Conservation (phyloP, 1,284 basidiomycete genomes). For the Ganoderma lingzhi region DNA sequence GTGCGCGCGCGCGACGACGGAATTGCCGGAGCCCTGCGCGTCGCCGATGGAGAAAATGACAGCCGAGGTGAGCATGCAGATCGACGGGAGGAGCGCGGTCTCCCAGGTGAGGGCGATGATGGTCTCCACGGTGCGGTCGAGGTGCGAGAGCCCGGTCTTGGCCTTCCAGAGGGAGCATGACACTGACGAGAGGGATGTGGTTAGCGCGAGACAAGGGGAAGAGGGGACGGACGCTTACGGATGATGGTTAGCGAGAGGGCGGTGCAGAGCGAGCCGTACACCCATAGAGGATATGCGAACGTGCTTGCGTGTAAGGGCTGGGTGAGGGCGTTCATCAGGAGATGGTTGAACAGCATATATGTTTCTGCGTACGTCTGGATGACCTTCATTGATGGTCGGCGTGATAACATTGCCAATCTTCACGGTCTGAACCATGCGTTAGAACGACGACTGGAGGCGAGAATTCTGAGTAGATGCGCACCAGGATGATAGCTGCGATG, state of each 20-base stretch:
- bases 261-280: conserved; percentile 44
- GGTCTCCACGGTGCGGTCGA: conserved; percentile 51
- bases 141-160: conserved; percentile 50
- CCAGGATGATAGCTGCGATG: conserved; percentile 50
- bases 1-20: conserved; percentile 38
- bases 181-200: conserved; percentile 36
- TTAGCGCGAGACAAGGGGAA: conserved; percentile 8
- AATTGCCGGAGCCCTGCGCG: conserved; percentile 34
- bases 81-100: conserved; percentile 53
- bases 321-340: neutral
- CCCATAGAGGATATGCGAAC: conserved; percentile 38
- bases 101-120: conserved; percentile 58
- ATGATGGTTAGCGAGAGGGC: conserved; percentile 51
- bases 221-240: conserved; percentile 36
- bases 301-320: conserved; percentile 47
- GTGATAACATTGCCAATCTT: conserved; percentile 32
- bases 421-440: conserved; percentile 31
- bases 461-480: conserved; percentile 26
- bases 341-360: neutral
- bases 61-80: conserved; percentile 53
- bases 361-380: conserved; percentile 37
- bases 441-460: neutral
- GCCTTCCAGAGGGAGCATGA: conserved; percentile 51
- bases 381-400: conserved; percentile 15
- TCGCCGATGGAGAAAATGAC: conserved; percentile 49